Evolutionary conservation across 106 monocot species (phyloP), one percentile per base, ranked within the genome.

Genomic region (Platanthera zijinensis): DNA sequence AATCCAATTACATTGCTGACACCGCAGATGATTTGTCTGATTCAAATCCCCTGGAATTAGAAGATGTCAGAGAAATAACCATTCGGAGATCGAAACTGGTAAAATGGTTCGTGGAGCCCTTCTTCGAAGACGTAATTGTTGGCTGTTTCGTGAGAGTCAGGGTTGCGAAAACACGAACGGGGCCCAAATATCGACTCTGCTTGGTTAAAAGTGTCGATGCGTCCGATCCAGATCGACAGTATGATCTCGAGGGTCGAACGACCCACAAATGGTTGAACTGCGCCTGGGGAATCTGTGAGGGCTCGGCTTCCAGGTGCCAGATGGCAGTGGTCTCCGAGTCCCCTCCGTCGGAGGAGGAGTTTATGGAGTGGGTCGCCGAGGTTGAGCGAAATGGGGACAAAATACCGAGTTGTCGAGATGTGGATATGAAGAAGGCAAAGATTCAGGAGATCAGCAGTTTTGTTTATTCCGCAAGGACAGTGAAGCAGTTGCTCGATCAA

Each of bases 101-200:
- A 7, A 93, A 93, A 79, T 90, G 87, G 90, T 88, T 87, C 71
- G 84, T 86, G 87, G 92, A 93, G 54, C 92, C 92, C 6, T 93
- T 93, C 74, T 93, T 93, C 70, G 92, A 93, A 74, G 87, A 93
- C 2, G 76, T 93, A 8, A 78, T 93, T 51, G 74, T 63, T 1
- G 90, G 92, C 10, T 90, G 92, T 74, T 93, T 87, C 80, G 90
- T 93, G 18, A 77, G 92, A 21, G 78, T 93, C 18, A 86, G 90
- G 3, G 84, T 93, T 72, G 85, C 85, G 46, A 79, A 75, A 76
- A 71, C 87, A 30, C 79, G 81, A 12, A 80, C 79, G 0, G 92
- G 90, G 13, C 81, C 86, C n/a, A 83, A 79, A 25, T 94, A 88
- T 59, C 74, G 83, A 83, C 79, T 94, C 3, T 90, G 86, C 78